Conservation (phyloP, 1,284 basidiomycete species). For the Leccinum subrobustum region DNA sequence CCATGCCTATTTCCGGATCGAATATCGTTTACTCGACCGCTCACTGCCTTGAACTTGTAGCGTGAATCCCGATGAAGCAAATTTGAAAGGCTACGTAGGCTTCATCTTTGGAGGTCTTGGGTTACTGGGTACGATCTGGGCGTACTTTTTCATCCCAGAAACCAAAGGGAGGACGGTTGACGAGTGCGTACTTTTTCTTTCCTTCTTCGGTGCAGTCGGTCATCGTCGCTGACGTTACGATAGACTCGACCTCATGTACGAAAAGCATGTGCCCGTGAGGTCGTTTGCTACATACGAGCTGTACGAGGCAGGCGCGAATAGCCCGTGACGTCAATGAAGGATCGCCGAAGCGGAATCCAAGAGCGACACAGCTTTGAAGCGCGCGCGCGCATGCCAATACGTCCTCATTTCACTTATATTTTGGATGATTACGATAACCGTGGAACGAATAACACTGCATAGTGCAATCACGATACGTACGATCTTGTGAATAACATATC, state of each 20-base stretch:
- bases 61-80: slow-evolving; percentile 28
- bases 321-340: not conserved
- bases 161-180: slow-evolving; percentile 31
- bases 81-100: slow-evolving; percentile 30
- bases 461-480: not conserved
- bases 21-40: not conserved
- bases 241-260: slow-evolving; percentile 29
- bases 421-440: not conserved
- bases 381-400: no score
- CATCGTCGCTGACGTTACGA: not conserved
- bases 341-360: not conserved
- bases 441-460: not conserved
- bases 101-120: slow-evolving; percentile 31
- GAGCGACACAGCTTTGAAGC: not conserved
- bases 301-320: slow-evolving; percentile 8
- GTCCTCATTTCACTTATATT: not conserved
- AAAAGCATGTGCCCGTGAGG: slow-evolving; percentile 21
- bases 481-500: not conserved
- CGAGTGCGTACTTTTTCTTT: slow-evolving; percentile 20
- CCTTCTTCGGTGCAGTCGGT: not conserved
- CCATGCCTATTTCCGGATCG: not conserved
- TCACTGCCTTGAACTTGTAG: slow-evolving; percentile 5
- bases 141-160: slow-evolving; percentile 30
- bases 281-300: slow-evolving; percentile 18
- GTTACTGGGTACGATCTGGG: slow-evolving; percentile 22